Conservation (phyloP, 495 filamentous ascomycete species). For the Barbatosphaeria neglecta region DNA sequence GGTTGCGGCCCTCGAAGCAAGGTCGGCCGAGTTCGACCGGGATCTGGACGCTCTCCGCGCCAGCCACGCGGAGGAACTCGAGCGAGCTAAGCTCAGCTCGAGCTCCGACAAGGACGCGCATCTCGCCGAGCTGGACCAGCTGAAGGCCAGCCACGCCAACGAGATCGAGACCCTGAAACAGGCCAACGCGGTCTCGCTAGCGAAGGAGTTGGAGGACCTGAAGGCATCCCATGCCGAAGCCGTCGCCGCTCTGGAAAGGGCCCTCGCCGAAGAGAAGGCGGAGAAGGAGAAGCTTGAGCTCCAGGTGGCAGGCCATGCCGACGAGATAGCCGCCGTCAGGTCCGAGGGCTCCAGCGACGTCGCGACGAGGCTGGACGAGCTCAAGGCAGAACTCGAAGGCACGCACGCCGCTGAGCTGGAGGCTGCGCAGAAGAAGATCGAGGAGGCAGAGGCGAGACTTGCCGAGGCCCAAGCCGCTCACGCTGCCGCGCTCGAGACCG, state of each 20-base stretch:
- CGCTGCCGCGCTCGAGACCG: slow-evolving; percentile 21
- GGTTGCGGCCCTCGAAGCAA: slow-evolving; percentile 23
- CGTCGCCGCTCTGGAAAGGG: slow-evolving; percentile 18
- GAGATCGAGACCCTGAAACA: slow-evolving; percentile 29
- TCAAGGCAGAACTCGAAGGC: slow-evolving; percentile 16
- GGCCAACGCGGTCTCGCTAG: slow-evolving; percentile 23
- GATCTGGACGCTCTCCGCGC: slow-evolving; percentile 30
- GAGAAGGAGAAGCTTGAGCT: slow-evolving; percentile 26
- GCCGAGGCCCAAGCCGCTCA: slow-evolving; percentile 27
- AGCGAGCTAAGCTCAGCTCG: slow-evolving; percentile 26
- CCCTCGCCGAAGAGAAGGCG: slow-evolving; percentile 14
- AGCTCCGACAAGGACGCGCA: slow-evolving; percentile 23
- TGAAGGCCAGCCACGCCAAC: slow-evolving; percentile 37
- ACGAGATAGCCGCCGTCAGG: slow-evolving; percentile 14
- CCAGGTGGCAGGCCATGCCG: slow-evolving; percentile 24
- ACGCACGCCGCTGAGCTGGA: slow-evolving; percentile 20
- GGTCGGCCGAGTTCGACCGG: slow-evolving; percentile 30
- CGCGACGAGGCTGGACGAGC: slow-evolving; percentile 18
- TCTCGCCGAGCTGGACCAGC: slow-evolving; percentile 24
- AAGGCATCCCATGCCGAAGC: slow-evolving; percentile 26
- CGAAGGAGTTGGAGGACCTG: slow-evolving; percentile 28
- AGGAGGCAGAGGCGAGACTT: slow-evolving; percentile 24
- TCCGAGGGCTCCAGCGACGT: slow-evolving; percentile 13
- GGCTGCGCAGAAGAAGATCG: slow-evolving; percentile 21
- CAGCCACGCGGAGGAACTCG: slow-evolving; percentile 34